Base-by-base conservation (phyloP, 257 asterid species). In the Verbena officinalis region DNA sequence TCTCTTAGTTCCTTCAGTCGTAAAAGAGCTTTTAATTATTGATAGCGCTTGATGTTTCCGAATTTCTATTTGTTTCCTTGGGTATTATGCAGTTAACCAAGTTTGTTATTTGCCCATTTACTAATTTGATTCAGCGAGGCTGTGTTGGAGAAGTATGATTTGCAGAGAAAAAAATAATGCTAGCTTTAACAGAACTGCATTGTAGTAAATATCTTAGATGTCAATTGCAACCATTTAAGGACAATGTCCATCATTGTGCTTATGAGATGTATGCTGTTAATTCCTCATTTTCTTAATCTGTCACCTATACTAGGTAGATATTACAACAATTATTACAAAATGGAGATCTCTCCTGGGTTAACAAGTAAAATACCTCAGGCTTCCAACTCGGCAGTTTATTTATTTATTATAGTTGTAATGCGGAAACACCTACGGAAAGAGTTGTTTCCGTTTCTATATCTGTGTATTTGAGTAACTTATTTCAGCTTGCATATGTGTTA, bases 1-100 rank as follows among this genome's bases (percentile, higher is more conserved):
- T 19, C 27, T 38, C 53, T 65, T 21, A 54, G 82, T 65, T 54
- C 61, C 19, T 36, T 38, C 71, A 33, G 39, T 64, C 76, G 24
- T 24, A 43, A 53, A 14, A 8, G 22, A 55, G 40, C 4, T 67
- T 55, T 1, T 19, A n/a, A 4, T n/a, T 14, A 46, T 24, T 31
- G 19, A 16, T 19, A 17, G 11, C 19, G 11, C 13, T 55, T 56
- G 59, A 48, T 45, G 16, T 30, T 65, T 60, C 40, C 17, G 33
- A 27, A 46, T n/a, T 62, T 5, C 3, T 33, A n/a, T 34, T 21
- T 12, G 21, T 16, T 36, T 9, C 24, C 9, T 5, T 48, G 34
- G 63, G 9, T 63, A 59, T 33, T 27, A 12, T 64, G 17, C 8
- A 9, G 48, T 9, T 11, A 19, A 24, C n/a, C 20, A 13, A 45